Base-by-base conservation (phyloP, 192 early-diverging fungal genomes). In the Diversispora epigaea region DNA sequence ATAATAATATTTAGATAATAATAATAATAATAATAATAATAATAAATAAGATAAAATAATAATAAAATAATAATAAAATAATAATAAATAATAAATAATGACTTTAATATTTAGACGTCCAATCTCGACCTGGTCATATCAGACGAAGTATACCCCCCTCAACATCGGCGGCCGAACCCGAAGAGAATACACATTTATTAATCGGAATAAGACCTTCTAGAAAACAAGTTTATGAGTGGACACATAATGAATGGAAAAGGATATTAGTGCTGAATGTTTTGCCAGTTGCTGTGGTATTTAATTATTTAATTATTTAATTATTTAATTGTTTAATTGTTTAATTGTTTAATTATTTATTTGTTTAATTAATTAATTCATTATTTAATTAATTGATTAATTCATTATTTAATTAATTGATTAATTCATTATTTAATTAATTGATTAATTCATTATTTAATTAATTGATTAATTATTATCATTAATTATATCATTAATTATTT, bases 231-330 rank as follows among this genome's bases (percentile, higher is more conserved):
- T 55, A 14, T 44, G 47, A 57, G 58, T 82, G 85, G 86, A 84
- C 83, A 15, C 74, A 84, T 8, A 76, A 73, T 12, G 43, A 79
- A 3, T 75, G 70, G n/a, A 83, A 82, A 17, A 80, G 87, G 14
- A 62, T 77, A 19, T 45, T 82, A 12, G 66, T 83, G 3, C 71
- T 90, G 32, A 84, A 85, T 6, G 71, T 86, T 17, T 62, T 88
- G 19, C 88, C 88, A 0, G 86, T 86, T n/a, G 43, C 67, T 4
- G 55, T 81, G 6, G 88, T 84, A 68, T 25, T 0, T n/a, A n/a
- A n/a, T n/a, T 46, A 15, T 21, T 50, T 56, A 8, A 11, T 39
- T 41, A 60, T 15, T 17, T 70, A 19, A 52, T 60, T 47, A 68
- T 52, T 57, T 73, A 68, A 62, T 39, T 39, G 6, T 9, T 41